These are phyloP conservation scores for Tritrichomonas musculus DNA, from an alignment of 208 protist species.

Conservation along the genomic window DNA sequence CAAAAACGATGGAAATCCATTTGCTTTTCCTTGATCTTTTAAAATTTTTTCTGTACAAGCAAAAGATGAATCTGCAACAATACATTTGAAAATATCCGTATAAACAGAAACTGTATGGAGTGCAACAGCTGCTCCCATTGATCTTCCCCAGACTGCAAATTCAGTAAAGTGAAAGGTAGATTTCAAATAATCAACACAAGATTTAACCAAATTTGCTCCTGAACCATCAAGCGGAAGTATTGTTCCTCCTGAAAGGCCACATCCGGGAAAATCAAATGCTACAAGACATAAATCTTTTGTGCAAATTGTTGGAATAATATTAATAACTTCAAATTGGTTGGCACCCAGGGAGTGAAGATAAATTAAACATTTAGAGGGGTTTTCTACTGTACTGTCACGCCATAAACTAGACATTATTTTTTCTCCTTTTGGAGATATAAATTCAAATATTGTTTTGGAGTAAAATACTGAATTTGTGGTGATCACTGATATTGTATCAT, in stretches of 20 bases:
- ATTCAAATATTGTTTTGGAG: too few relatives aligned
- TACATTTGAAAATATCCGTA: background rate
- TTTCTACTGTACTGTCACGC: background rate
- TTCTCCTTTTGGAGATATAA: too few relatives aligned
- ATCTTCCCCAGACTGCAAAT: background rate
- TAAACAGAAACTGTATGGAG: background rate
- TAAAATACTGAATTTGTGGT: background rate
- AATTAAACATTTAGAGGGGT: background rate
- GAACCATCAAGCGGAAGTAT: background rate
- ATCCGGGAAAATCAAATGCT: background rate
- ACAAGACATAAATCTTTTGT: background rate
- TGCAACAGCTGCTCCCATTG: background rate
- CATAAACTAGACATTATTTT: background rate
- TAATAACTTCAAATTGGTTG: background rate
- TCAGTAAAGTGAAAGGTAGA: background rate
- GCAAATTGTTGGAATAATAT: background rate
- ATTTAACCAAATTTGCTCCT: background rate
- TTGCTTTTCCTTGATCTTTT: background rate
- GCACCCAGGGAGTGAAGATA: background rate
- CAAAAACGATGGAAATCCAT: background rate
- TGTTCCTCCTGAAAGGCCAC: background rate
- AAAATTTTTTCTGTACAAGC: background rate
- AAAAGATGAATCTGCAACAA: constrained; percentile 16
- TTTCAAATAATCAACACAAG: background rate
- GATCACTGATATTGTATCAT: background rate